Evolutionary conservation across 495 filamentous ascomycete genomes (phyloP).

Genomic region (Aspergillus indologenus): DNA sequence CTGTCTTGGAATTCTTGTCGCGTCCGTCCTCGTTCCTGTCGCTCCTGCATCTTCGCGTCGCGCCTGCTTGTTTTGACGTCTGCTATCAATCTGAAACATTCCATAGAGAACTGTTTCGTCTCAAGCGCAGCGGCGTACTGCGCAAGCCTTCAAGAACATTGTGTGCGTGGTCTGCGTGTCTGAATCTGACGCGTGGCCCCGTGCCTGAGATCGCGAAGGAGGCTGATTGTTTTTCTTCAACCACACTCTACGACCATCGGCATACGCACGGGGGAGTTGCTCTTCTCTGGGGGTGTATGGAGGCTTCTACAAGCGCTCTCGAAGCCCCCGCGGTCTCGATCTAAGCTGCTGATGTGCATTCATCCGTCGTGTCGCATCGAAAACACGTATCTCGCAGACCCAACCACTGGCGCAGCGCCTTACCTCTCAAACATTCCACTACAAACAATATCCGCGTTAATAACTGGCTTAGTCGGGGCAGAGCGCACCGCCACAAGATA

Average conservation of each 20-base stretch:
- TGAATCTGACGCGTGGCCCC: conserved; percentile 20
- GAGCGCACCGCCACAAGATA: conserved; percentile 13
- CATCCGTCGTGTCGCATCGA: conserved; percentile 15
- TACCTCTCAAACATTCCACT: conserved; percentile 21
- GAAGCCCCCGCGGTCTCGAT: conserved; percentile 15
- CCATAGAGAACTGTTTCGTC: conserved; percentile 19
- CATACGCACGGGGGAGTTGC: not conserved
- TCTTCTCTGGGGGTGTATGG: conserved; percentile 13
- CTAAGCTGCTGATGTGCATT: conserved; percentile 23
- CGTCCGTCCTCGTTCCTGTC: conserved; percentile 19
- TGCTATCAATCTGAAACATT: conserved; percentile 27
- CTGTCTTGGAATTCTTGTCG: conserved; percentile 24
- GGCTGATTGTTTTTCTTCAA: conserved; percentile 9
- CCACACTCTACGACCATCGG: not conserved
- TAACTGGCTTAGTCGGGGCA: conserved; percentile 18
- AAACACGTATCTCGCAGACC: conserved; percentile 14
- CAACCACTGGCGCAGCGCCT: conserved; percentile 13
- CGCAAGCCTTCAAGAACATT: conserved; percentile 11
- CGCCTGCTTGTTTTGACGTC: conserved; percentile 28
- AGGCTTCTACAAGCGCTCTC: conserved; percentile 10
- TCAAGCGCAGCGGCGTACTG: conserved; percentile 13
- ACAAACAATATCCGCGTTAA: conserved; percentile 9
- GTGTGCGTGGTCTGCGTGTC: not conserved
- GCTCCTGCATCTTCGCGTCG: conserved; percentile 29
- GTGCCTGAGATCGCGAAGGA: conserved; percentile 20